Evolutionary conservation across 1,284 basidiomycete genomes (phyloP), one percentile per base, ranked within the genome.

Genomic region (Ganoderma lingzhi): DNA sequence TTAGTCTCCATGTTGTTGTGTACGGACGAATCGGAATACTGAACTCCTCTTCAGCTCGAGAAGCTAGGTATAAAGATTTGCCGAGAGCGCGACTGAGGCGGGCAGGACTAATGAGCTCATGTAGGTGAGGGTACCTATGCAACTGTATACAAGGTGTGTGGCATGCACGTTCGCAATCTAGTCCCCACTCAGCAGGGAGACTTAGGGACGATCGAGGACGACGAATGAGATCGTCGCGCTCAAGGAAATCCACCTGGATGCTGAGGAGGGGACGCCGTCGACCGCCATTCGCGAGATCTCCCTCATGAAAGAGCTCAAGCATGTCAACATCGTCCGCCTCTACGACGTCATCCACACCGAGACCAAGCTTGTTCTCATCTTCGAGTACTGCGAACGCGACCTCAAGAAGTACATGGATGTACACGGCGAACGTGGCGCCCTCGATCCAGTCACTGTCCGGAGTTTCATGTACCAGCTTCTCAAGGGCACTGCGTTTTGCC

Each of bases 351-450:
- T 99, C 72, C 97, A 99, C 80, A 98, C 96, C 28, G 96, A 99
- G 82, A 94, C 96, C 39, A 99, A 99, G 78, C 92, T 99, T 58
- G 95, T 99, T 77, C 95, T 99, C 71, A 98, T 99, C 71, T 99
- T 99, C 80, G 98, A 99, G 82, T 99, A 92, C 80, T 98, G 98
- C 83, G 98, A 99, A 79, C 94, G 97, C 81, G 98, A 99, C 82
- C 86, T 99, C 67, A 99, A 99, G 83, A 96, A 97, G 80, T 99
- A 99, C 83, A 99, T 99, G 98, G 98, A 99, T 82, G 93, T 96
- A 44, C 93, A 99, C 75, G 98, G 98, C 64, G 96, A 98, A 74
- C 92, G 96, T 69, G 96, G 97, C 68, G 97, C 98, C 12, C 89
- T 99, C 56, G 96, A 97, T 68, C 94, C 96, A 1, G 87, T 88